Evolutionary conservation across 129 eudicot species (phyloP).

Genomic region (Chrysanthemum makinoi): DNA sequence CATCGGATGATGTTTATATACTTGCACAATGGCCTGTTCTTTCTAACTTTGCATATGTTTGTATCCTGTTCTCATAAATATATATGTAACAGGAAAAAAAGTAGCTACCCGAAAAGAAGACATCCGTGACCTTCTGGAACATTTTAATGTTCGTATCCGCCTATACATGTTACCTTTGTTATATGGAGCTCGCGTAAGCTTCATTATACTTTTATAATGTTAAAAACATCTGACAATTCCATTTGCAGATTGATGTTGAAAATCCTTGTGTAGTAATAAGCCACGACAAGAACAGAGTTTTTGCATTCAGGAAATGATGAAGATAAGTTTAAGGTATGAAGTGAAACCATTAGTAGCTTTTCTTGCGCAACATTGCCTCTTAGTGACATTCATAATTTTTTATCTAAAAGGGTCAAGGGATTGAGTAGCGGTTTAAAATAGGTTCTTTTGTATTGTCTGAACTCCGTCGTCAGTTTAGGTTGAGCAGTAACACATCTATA

Average conservation of each 20-base stretch:
- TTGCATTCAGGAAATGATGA: constrained; percentile 91
- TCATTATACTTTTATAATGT: too few relatives aligned
- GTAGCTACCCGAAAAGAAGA: too few relatives aligned
- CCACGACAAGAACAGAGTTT: constrained; percentile 98
- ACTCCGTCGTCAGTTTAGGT: background rate
- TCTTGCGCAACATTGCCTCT: background rate
- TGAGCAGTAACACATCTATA: background rate
- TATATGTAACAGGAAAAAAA: too few relatives aligned
- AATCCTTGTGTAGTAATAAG: constrained; percentile 98
- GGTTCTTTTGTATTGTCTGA: background rate
- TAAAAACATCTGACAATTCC: too few relatives aligned
- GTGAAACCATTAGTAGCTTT: constrained; percentile 14
- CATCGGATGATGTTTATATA: too few relatives aligned
- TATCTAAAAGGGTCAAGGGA: background rate
- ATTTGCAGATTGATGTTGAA: constrained; percentile 80
- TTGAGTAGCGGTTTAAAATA: background rate
- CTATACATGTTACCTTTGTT: too few relatives aligned
- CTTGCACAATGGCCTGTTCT: too few relatives aligned
- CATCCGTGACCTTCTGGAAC: too few relatives aligned
- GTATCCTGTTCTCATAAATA: too few relatives aligned
- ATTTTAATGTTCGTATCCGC: too few relatives aligned
- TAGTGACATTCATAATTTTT: constrained; percentile 7
- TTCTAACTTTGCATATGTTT: too few relatives aligned
- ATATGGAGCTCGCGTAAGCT: too few relatives aligned
- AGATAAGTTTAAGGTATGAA: constrained; percentile 87